These are phyloP conservation scores for Xylaria acuta DNA, from an alignment of 495 filamentous ascomycete genomes.

Conservation along the genomic window DNA sequence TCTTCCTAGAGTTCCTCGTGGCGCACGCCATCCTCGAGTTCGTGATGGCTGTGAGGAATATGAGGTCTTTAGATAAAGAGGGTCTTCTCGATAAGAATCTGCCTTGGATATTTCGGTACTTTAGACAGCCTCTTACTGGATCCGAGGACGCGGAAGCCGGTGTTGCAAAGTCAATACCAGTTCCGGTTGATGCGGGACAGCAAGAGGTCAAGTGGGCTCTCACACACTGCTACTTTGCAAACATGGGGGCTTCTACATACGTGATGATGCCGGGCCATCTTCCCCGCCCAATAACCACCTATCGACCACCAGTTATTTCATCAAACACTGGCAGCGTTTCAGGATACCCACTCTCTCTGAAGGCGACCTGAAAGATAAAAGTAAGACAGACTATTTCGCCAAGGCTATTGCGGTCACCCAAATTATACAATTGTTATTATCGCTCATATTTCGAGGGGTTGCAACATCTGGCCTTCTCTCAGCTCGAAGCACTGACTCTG, in stretches of 20 bases:
- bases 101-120: constrained; percentile 11
- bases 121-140: not conserved
- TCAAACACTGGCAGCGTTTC: not conserved
- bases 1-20: constrained; percentile 30
- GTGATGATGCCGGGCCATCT: not conserved
- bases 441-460: constrained; percentile 35
- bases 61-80: constrained; percentile 13
- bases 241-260: constrained; percentile 48
- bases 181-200: too few species aligned
- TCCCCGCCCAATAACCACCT: not conserved
- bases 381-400: constrained; percentile 45
- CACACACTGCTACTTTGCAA: constrained; percentile 44
- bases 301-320: not conserved
- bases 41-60: constrained; percentile 9
- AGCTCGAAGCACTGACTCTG: constrained; percentile 42
- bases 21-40: constrained; percentile 28
- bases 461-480: constrained; percentile 37
- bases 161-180: not conserved
- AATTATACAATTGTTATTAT: constrained; percentile 37
- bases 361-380: constrained; percentile 48
- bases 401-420: constrained; percentile 39
- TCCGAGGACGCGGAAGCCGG: not conserved
- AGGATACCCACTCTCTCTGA: not conserved
- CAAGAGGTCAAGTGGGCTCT: constrained; percentile 34
- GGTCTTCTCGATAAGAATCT: not conserved